Base-by-base conservation (phyloP, 345 rosid species). In the Arabidopsis suecica region DNA sequence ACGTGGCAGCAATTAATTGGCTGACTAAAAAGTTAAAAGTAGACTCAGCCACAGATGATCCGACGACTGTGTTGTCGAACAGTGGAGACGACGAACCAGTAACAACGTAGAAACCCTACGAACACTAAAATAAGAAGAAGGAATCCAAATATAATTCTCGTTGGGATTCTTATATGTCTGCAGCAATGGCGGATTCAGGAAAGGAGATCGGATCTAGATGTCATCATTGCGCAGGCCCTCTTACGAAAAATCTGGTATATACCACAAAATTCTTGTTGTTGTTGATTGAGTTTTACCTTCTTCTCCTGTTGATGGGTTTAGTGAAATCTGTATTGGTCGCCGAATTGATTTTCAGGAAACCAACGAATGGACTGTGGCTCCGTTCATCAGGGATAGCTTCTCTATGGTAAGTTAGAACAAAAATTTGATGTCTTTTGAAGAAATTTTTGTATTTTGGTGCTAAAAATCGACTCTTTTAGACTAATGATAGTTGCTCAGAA, bases 191-290 rank as follows among this genome's bases (percentile, higher is more conserved):
- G 48, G 84, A 80, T 78, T 75, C 84, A 16, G 79, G 70, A 4
- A 57, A 79, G 40, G 72, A 53, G 23, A 60, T 34, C 51, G 69
- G 53, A 13, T 16, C 76, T 50, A 78, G 88, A 77, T 89, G 97
- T 61, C 89, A 88, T 78, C 97, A 93, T 76, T 93, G 98, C 64
- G 98, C 96, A 10, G 97, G 94, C 28, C 95, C 98, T 79, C 96
- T 91, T 37, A 80, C 90, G 9, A 88, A 83, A 82, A 82, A 83
- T 72, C 83, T 84, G 96, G 97, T 91, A 75, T 22, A 33, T 75
- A 41, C 42, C 28, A 13, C 10, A 48, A 9, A 13, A 23, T 64
- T 28, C 54, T 11, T 42, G 4, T 0, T 10, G 14, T 32, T 47
- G 54, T 5, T 16, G 69, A 47, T 47, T 64, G 28, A 64, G 11